Evolutionary conservation across 2,329 filamentous ascomycete species (phyloP).

Genomic region (Xenoacremonium recifei): DNA sequence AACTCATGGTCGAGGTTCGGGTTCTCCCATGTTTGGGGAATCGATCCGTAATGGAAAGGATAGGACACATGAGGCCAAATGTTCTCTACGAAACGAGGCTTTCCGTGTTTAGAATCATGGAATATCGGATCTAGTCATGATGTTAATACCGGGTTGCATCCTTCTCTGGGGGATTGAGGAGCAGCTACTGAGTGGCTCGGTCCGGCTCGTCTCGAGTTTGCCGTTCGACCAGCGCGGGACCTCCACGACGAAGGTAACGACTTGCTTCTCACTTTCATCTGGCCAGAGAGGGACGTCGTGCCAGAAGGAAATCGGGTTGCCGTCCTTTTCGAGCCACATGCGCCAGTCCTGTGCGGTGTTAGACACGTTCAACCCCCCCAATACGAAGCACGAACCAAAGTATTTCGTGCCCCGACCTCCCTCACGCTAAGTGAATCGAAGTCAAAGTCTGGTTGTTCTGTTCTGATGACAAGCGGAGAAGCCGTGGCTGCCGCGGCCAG

Average conservation of each 20-base stretch:
- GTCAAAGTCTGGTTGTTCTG: too few relatives aligned
- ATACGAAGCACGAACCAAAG: constrained; percentile 23
- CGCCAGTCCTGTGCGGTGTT: constrained; percentile 35
- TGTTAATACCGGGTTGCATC: background rate
- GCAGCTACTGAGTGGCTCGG: constrained; percentile 36
- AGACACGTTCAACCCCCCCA: background rate
- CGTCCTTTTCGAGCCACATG: constrained; percentile 38
- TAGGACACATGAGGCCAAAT: constrained; percentile 44
- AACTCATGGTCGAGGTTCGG: constrained; percentile 39
- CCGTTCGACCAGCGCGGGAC: constrained; percentile 41
- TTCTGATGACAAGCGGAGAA: too few relatives aligned
- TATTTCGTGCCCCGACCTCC: constrained; percentile 38
- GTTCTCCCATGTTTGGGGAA: constrained; percentile 45
- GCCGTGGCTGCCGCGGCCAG: too few relatives aligned
- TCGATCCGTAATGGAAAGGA: constrained; percentile 42
- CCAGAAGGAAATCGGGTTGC: constrained; percentile 40
- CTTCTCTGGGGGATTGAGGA: background rate
- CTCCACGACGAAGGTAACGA: constrained; percentile 40
- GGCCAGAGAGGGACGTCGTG: constrained; percentile 42
- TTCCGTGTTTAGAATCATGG: constrained; percentile 37
- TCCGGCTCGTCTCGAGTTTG: constrained; percentile 39
- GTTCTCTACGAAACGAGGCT: constrained; percentile 38
- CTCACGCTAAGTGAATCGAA: constrained; percentile 27
- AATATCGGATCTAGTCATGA: constrained; percentile 39
- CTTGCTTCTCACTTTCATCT: constrained; percentile 28